phyloP scores from a whole-genome alignment of 176 grass and related monocot genomes.

The Ananas comosus region DNA sequence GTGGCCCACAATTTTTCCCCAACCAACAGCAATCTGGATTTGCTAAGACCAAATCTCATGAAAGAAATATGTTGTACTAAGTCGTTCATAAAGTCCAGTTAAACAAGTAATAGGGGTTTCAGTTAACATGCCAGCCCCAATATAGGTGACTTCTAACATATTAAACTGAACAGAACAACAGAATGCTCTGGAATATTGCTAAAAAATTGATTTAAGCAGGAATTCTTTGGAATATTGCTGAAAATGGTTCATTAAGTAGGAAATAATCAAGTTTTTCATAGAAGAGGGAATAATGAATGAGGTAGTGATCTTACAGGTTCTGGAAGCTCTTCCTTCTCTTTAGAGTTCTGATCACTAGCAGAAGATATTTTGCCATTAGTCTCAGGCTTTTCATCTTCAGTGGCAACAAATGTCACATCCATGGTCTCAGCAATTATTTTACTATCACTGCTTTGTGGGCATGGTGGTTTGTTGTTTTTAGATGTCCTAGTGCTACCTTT shows the following conservation, averaged over 20 bases:
- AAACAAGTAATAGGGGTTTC: not conserved
- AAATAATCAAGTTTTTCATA: slow-evolving; percentile 17
- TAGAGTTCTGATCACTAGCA: slow-evolving; percentile 16
- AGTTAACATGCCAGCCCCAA: not conserved
- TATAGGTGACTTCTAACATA: not conserved
- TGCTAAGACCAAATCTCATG: not conserved
- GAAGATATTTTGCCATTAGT: slow-evolving; percentile 21
- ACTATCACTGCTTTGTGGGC: slow-evolving; percentile 36
- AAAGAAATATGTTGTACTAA: not conserved
- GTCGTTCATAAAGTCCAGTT: not conserved
- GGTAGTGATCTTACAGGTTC: slow-evolving; percentile 42
- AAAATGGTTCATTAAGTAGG: not conserved
- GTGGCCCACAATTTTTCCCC: not conserved
- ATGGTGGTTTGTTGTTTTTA: slow-evolving; percentile 24
- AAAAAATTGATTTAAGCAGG: not conserved
- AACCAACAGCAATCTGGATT: not conserved
- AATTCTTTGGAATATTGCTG: not conserved
- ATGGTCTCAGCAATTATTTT: slow-evolving; percentile 29
- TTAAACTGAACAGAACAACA: not conserved
- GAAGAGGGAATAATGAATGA: slow-evolving; percentile 4
- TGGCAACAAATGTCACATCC: slow-evolving; percentile 20
- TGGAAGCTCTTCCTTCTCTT: slow-evolving; percentile 30
- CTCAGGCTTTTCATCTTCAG: slow-evolving; percentile 36
- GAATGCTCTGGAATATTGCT: not conserved
- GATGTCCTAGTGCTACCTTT: slow-evolving; percentile 27